Evolutionary conservation across 257 asterid genomes (phyloP), one percentile per base, ranked within the genome.

Genomic region (Rhazya stricta): DNA sequence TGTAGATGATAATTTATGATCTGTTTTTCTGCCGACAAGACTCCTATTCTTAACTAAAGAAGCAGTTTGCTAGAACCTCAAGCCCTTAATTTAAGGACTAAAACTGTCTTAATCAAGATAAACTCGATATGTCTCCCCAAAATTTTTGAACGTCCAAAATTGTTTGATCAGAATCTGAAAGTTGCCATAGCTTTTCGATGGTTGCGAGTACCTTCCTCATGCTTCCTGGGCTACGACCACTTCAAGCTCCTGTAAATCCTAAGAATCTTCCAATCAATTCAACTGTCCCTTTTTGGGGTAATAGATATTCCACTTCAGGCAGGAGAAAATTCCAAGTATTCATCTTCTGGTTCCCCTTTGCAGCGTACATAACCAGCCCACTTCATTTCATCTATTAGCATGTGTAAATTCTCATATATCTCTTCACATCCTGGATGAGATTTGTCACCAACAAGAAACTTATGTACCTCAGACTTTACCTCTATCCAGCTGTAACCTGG

Each of bases 401-500:
- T 7, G 32, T 81, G 76, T 77, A 91, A 75, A 21, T 74, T 84
- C 27, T 78, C 83, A 58, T 91, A 93, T 69, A 93, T 88, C 77
- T 90, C 91, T 18, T 60, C 77, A 75, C 89, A 86, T 76, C 88
- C 85, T 7, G 96, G 96, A 87, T 93, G 98, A 65, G 96, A 90
- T 88, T 88, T 91, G 67, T 93, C 97, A 48, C 91, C 91, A 37
- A 84, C 93, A 82, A 91, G 90, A 81, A 93, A 91, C 97, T 87
- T 90, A 43, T 91, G 94, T 62, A 91, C 90, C 75, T 88, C 96
- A 37, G 96, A 84, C 74, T 85, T 89, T n/a, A 90, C 71, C 89
- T 91, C 97, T 46, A 90, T 81, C 98, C 97, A 90, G 85, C 97
- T 93, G 81, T 96, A 91, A 6, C 98, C 98, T 0, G 97, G 97